Base-by-base conservation (phyloP, 1,139 yeast species). In the Pneumocystis murina region DNA sequence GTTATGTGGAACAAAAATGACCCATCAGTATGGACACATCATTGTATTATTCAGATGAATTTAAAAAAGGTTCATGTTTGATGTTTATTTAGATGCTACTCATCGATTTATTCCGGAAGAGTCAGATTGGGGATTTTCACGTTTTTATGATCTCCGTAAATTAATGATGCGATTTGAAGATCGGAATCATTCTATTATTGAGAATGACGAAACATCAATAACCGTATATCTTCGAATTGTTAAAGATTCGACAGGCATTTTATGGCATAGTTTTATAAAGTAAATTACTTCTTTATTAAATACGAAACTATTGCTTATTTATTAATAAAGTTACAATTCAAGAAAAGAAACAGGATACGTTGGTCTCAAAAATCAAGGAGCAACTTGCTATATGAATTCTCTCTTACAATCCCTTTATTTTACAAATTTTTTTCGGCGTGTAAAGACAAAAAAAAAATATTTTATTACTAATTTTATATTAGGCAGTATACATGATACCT, bases 321-420 rank as follows among this genome's bases (percentile, higher is more conserved):
- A 41, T 59, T 3, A 35, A 58, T 61, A 16, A 24, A 66, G 67
- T 61, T 92, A 92, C 75, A 91, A 92, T 75, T 90, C 97, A 1
- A 90, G 90, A 72, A 81, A 83, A 70, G 83, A 79, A 62, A 88
- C 98, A 0, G 97, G 97, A 0, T 90, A 80, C 72, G 96, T 91
- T 8, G 99, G 99, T 0, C 82, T 92, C 68, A 86, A 84, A 69
- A 92, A 92, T 72, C 99, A 92, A 75, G 98, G 98, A 66, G 99
- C 98, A 3, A 92, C 99, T 0, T 92, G 99, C 73, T 92, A 92
- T 73, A 81, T 92, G 72, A 92, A 92, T 73, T 91, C 97, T 0
- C 78, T 92, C 66, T 76, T 92, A 64, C 98, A 92, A 73, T 87
- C 96, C 30, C 87, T 94, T 70, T 92, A 80, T 73, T 88, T 90